A percentile compares a stretch with the other conserved stretches of the same genome.
These are phyloP conservation scores for Kodamaea plutei DNA, from an alignment of 1,139 yeast genomes.

Conservation along the genomic window DNA sequence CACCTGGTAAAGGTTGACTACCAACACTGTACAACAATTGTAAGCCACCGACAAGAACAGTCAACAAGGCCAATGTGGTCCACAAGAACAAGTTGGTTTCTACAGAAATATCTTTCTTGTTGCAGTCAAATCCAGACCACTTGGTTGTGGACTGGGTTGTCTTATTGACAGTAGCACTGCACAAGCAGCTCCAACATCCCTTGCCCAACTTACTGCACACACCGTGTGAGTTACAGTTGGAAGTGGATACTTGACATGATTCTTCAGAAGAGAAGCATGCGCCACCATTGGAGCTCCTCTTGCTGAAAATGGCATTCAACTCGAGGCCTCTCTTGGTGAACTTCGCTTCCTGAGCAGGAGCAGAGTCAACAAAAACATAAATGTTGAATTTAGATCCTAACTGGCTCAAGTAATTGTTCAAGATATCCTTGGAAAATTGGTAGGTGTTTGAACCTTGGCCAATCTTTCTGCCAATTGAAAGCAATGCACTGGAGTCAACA, in stretches of 20 bases:
- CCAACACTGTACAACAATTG: slow-evolving; percentile 53
- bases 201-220: slow-evolving; percentile 39
- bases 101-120: slow-evolving; percentile 60
- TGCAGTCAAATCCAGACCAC: slow-evolving; percentile 68
- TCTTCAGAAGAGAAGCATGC: slow-evolving; percentile 44
- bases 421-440: slow-evolving; percentile 29
- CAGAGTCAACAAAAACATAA: slow-evolving; percentile 12
- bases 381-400: slow-evolving; percentile 30
- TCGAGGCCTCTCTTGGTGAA: slow-evolving; percentile 21
- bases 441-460: slow-evolving; percentile 41
- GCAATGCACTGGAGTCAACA: slow-evolving; percentile 38
- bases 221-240: slow-evolving; percentile 64
- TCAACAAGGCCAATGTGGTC: slow-evolving; percentile 49
- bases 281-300: slow-evolving; percentile 15
- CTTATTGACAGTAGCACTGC: slow-evolving; percentile 48
- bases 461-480: slow-evolving; percentile 37
- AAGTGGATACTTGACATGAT: slow-evolving; percentile 50
- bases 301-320: slow-evolving; percentile 21
- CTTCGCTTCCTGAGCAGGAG: slow-evolving; percentile 1
- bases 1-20: slow-evolving; percentile 62
- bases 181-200: slow-evolving; percentile 55
- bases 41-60: slow-evolving; percentile 49
- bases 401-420: slow-evolving; percentile 28
- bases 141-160: slow-evolving; percentile 48
- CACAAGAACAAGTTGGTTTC: slow-evolving; percentile 66